Evolutionary conservation across 345 rosid genomes (phyloP).

Genomic region (Salix purpurea): DNA sequence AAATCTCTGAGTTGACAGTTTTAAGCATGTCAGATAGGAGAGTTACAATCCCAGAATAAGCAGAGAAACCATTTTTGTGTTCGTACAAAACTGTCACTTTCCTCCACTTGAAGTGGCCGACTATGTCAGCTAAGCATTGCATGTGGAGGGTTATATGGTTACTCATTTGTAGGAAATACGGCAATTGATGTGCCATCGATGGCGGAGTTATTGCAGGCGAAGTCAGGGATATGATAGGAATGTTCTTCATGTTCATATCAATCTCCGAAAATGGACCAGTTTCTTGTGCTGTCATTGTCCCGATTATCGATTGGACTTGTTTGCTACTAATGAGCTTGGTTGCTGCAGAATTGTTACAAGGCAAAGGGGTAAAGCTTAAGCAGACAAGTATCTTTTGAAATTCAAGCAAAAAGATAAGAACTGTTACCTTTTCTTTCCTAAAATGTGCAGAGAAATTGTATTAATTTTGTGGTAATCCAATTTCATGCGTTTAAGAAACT

Average conservation of each 20-base stretch:
- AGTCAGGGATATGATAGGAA: slow-evolving; percentile 19
- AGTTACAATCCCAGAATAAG: slow-evolving; percentile 16
- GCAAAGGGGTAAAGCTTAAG: no score
- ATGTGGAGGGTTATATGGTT: slow-evolving; percentile 13
- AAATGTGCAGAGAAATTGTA: no score
- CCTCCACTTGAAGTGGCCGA: slow-evolving; percentile 21
- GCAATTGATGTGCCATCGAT: background rate
- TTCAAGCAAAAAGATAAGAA: background rate
- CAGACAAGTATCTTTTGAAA: no score
- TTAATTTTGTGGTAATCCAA: no score
- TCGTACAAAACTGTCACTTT: slow-evolving; percentile 22
- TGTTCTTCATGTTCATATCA: background rate
- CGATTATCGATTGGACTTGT: slow-evolving; percentile 20
- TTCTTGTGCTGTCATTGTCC: slow-evolving; percentile 11
- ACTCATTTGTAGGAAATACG: slow-evolving; percentile 27
- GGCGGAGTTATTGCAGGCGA: slow-evolving; percentile 12
- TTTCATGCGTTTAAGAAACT: no score
- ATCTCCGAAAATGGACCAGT: slow-evolving; percentile 9
- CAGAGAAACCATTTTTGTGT: slow-evolving; percentile 4
- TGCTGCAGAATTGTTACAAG: background rate
- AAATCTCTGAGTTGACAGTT: slow-evolving; percentile 10
- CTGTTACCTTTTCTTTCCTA: background rate
- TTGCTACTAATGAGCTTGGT: slow-evolving; percentile 15
- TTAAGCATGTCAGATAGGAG: slow-evolving; percentile 27
- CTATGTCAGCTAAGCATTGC: slow-evolving; percentile 22